Evolutionary conservation across 2,329 filamentous ascomycete species (phyloP), one percentile per base, ranked within the genome.

Genomic region (Bipolaris oryzae): DNA sequence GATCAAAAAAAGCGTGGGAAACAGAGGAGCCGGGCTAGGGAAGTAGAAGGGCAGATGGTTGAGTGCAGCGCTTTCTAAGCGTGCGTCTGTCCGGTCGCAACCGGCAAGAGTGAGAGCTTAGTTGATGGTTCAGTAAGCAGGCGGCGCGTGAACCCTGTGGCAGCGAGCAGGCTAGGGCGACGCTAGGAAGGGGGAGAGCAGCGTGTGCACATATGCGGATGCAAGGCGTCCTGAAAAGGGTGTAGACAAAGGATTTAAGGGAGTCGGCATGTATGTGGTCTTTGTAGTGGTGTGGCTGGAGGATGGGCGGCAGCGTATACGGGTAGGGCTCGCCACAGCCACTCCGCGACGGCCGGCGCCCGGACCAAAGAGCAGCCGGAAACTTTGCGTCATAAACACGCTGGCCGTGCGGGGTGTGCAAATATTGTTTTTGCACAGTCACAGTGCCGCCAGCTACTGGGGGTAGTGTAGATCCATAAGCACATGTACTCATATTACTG

Each of bases 111-210:
- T 38, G 34, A 39, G 51, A 23, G 46, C 25, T 43, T 64, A 63
- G 61, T 59, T 60, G 50, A 49, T 53, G 53, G 57, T 60, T 55
- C 60, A 59, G 62, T 66, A 57, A 65, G 60, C 58, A 57, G 49
- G 15, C 39, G 33, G 25, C 35, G 37, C 34, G 55, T 49, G 55
- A 31, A 33, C 34, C 46, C 15, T 39, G 18, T 21, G 46, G 16
- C 49, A 53, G 55, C 54, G 50, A 53, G 31, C 39, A 13, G 55
- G 44, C 34, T 38, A 52, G 44, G 33, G 25, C 31, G 37, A 28
- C 5, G 20, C 55, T 49, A 16, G 20, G 31, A 53, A 15, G 16
- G 53, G 53, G 34, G 58, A 54, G 51, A 57, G 18, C 37, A 18
- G 50, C 25, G 31, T 7, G 3, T 31, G 28, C 13, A 31, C 28